These are phyloP conservation scores for Fusarium annulatum DNA, from an alignment of 2,329 filamentous ascomycete genomes.

Conservation along the genomic window DNA sequence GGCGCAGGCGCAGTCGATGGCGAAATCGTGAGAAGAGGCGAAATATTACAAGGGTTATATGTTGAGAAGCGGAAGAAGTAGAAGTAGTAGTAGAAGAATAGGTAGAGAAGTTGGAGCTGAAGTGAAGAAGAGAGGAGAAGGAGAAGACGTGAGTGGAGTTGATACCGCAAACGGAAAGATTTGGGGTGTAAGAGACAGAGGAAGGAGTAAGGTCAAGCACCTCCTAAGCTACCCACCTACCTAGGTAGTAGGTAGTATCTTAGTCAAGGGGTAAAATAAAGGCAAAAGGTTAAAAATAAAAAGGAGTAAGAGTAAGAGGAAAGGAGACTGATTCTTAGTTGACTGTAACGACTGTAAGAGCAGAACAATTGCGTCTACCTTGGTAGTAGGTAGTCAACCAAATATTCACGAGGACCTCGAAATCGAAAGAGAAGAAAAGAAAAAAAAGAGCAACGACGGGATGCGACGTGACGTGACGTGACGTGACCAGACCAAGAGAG, in stretches of 20 bases:
- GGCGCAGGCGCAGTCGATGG: constrained; percentile 31
- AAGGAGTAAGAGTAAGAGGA: constrained; percentile 2
- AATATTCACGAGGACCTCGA: constrained; percentile 17
- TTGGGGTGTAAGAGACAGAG: constrained; percentile 7
- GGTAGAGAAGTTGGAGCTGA: constrained; percentile 1
- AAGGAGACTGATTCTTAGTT: constrained; percentile 20
- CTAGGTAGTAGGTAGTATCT: no score
- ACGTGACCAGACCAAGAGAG: constrained; percentile 4
- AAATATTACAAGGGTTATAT: background rate
- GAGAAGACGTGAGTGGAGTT: constrained; percentile 5
- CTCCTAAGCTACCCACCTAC: no score
- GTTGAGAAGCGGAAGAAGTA: background rate
- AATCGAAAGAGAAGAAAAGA: background rate
- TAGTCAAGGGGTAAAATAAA: background rate
- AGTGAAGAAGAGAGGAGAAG: background rate
- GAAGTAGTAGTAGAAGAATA: background rate
- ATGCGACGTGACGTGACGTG: constrained; percentile 2
- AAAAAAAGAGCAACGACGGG: background rate
- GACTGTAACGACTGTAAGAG: background rate
- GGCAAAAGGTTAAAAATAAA: background rate
- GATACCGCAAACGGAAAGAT: constrained; percentile 25
- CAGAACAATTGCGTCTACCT: background rate
- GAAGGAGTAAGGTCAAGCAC: background rate
- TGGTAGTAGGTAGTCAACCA: background rate
- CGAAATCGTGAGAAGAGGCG: constrained; percentile 13